Evolutionary conservation across 176 grass and related monocot species (phyloP), one percentile per base, ranked within the genome.

Genomic region (Luzula sylvatica): DNA sequence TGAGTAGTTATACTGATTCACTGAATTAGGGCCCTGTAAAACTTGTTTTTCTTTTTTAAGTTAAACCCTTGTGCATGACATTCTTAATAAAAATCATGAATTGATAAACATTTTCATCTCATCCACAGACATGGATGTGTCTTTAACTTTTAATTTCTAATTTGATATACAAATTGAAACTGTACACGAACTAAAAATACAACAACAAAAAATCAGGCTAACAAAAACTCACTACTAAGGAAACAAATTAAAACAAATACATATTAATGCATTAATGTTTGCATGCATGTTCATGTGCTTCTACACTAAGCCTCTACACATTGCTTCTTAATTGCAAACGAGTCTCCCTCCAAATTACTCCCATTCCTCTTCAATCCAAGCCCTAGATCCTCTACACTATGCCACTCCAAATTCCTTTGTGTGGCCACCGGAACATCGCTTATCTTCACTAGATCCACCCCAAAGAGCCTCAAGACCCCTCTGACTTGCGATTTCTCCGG

Each of bases 291-390:
- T 15, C 17, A 58, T 29, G 35, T 11, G 39, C 60, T 51, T 38
- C 50, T 48, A 61, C 16, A 49, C 24, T 54, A 30, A 39, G 22
- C 58, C 25, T 92, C 72, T 50, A 74, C 63, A 71, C 76, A 85
- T 57, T 71, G 80, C 68, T 92, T 92, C 81, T 92, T 92, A 38
- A 65, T 70, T 65, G 71, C 38, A 59, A 75, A 29, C 13, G 27
- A 61, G 26, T 40, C 46, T 49, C 64, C 3, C 25, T 55, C n/a
- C 9, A 47, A 28, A 35, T n/a, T n/a, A 20, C 50, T 52, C 30
- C 58, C 66, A 9, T 58, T 51, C 49, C 86, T 80, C 80, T 92
- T 84, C 58, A 22, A 64, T 52, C 52, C 21, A 51, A 56, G 78
- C 57, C 68, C 57, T 49, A 29, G 45, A 24, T 65, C 30, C 26